A percentile compares a stretch with the other conserved stretches of the same genome.
Evolutionary conservation across 331 rosid species (phyloP).

Genomic region (Quercus lobata): DNA sequence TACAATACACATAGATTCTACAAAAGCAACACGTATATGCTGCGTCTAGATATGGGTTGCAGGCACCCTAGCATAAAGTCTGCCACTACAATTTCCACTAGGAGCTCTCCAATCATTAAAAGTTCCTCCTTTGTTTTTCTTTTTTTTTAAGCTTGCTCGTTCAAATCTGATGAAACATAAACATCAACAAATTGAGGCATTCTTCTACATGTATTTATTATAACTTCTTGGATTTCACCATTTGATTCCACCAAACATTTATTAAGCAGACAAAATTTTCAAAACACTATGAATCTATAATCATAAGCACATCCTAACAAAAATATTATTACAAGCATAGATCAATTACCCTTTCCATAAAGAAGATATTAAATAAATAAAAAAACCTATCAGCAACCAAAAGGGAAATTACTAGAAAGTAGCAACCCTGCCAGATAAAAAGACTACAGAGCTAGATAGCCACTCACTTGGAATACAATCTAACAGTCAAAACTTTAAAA

Average conservation of each 20-base stretch:
- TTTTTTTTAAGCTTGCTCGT: too few species aligned
- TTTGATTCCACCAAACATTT: background rate
- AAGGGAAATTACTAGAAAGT: slow-evolving; percentile 6
- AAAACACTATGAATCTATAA: background rate
- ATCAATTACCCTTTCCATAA: slow-evolving; percentile 5
- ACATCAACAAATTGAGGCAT: too few species aligned
- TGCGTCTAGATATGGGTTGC: background rate
- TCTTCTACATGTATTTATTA: too few species aligned
- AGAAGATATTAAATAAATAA: slow-evolving; percentile 8
- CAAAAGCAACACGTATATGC: too few species aligned
- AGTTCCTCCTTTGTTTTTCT: too few species aligned
- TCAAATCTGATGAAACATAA: too few species aligned
- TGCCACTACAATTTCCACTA: too few species aligned
- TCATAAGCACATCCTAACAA: too few species aligned
- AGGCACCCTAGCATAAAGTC: background rate
- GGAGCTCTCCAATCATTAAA: too few species aligned
- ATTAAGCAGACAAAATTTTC: background rate
- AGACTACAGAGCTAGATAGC: background rate
- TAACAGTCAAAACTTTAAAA: background rate
- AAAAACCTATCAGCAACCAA: slow-evolving; percentile 7
- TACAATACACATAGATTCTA: too few species aligned
- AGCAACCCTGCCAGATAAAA: background rate
- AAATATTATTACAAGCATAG: background rate
- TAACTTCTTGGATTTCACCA: background rate
- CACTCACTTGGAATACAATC: background rate